phyloP scores from a whole-genome alignment of 495 filamentous ascomycete species.

The Mytilinidion resinicola region DNA sequence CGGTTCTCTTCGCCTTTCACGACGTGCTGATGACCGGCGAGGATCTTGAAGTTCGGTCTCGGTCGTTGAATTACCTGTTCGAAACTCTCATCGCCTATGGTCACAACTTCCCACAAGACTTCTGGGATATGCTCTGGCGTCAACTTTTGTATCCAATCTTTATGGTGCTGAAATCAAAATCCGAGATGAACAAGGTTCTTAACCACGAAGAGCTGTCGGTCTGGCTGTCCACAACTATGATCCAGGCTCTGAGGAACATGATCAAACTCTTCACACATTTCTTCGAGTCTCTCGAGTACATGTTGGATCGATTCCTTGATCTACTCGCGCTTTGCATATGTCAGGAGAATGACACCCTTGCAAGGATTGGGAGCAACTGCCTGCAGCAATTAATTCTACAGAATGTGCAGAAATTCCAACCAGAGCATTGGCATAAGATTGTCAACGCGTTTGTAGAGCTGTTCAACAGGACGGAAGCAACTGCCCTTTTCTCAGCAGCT shows the following conservation, averaged over 20 bases:
- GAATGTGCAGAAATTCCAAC: slow-evolving; percentile 83
- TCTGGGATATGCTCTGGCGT: slow-evolving; percentile 97
- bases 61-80: slow-evolving; percentile 90
- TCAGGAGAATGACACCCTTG: slow-evolving; percentile 98
- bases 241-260: slow-evolving; percentile 95
- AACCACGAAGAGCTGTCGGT: slow-evolving; percentile 95
- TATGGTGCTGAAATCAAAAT: slow-evolving; percentile 91
- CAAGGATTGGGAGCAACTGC: slow-evolving; percentile 95
- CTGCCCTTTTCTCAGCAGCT: slow-evolving; percentile 85
- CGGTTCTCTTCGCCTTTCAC: slow-evolving; percentile 94
- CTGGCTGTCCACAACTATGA: slow-evolving; percentile 99
- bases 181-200: slow-evolving; percentile 87
- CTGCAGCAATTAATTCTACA: slow-evolving; percentile 92
- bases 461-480: slow-evolving; percentile 88
- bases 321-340: slow-evolving; percentile 93
- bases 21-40: slow-evolving; percentile 99
- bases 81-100: slow-evolving; percentile 86
- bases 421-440: slow-evolving; percentile 86
- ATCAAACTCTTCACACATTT: slow-evolving; percentile 98
- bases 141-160: slow-evolving; percentile 97
- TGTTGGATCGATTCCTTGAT: slow-evolving; percentile 92
- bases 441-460: slow-evolving; percentile 93
- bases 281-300: slow-evolving; percentile 89
- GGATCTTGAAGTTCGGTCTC: slow-evolving; percentile 90
- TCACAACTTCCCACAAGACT: slow-evolving; percentile 83